A percentile compares a stretch with the other conserved stretches of the same genome.
phyloP scores from a whole-genome alignment of 2,329 filamentous ascomycete species.

The Chalaropsis ovoidea region DNA sequence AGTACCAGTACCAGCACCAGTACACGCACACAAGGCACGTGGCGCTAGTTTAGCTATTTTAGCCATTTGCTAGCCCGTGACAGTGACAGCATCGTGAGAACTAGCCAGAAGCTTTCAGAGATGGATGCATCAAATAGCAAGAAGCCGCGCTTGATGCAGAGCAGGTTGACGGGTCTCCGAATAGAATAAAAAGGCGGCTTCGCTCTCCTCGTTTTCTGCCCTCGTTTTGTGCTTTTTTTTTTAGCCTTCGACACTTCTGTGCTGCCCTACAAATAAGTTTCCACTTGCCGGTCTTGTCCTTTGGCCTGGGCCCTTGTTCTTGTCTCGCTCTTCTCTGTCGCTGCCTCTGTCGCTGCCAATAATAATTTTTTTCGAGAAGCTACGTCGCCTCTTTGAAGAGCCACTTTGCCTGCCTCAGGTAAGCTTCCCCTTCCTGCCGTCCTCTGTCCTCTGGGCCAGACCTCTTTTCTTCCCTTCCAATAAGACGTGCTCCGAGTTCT shows the following conservation, averaged over 20 bases:
- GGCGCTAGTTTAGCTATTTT: background rate
- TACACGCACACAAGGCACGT: background rate
- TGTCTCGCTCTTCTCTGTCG: background rate
- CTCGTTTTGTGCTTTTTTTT: background rate
- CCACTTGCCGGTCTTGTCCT: background rate
- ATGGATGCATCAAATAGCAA: background rate
- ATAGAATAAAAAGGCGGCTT: background rate
- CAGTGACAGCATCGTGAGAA: background rate
- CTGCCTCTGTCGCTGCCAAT: background rate
- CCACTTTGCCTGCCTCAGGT: constrained; percentile 12
- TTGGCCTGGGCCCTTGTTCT: background rate
- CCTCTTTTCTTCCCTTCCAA: constrained; percentile 2
- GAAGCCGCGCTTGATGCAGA: background rate
- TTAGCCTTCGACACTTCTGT: background rate
- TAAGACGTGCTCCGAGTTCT: constrained; percentile 16
- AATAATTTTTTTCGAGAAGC: constrained; percentile 21
- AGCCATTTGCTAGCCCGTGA: no score
- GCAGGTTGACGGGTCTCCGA: background rate
- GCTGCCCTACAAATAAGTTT: background rate
- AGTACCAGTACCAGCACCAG: background rate
- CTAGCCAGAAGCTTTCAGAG: background rate
- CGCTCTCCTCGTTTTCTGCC: background rate
- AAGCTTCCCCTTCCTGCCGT: constrained; percentile 16
- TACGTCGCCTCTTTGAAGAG: constrained; percentile 25
- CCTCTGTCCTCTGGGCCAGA: constrained; percentile 12